Conservation (phyloP, 495 filamentous ascomycete genomes). For the Penicillium paradoxum region DNA sequence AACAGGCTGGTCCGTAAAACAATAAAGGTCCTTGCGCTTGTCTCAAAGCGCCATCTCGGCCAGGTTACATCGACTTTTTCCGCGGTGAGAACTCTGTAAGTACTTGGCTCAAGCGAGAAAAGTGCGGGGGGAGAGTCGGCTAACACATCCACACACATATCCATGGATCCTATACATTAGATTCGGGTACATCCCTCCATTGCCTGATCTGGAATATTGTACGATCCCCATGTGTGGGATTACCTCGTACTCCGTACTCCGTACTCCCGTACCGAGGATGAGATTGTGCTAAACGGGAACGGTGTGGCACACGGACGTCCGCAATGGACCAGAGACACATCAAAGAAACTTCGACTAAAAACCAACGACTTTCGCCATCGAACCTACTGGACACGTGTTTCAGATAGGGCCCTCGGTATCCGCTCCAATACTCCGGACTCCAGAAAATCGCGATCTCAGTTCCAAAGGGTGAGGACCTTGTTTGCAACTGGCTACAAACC, state of each 20-base stretch:
- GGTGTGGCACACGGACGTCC: not conserved
- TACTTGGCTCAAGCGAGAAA: constrained; percentile 1
- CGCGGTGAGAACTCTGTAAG: not conserved
- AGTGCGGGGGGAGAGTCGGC: constrained; percentile 18
- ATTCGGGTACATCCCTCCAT: not conserved
- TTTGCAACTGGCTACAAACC: not conserved
- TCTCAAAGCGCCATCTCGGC: not conserved
- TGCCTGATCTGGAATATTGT: not conserved
- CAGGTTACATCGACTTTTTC: not conserved
- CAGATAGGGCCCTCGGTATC: constrained; percentile 6
- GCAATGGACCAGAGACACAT: too few relatives aligned
- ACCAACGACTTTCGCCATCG: too few relatives aligned
- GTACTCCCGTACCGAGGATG: too few relatives aligned
- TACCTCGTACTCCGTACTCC: too few relatives aligned
- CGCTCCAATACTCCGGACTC: constrained; percentile 6
- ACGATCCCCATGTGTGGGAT: too few relatives aligned
- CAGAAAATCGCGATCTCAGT: constrained; percentile 1
- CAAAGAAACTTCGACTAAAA: too few relatives aligned
- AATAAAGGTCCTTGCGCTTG: constrained; percentile 2
- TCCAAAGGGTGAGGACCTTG: not conserved
- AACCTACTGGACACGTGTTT: not conserved
- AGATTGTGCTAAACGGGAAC: not conserved
- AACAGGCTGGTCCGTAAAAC: not conserved
- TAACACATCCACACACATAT: constrained; percentile 7
- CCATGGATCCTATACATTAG: too few relatives aligned